A percentile compares a stretch with the other conserved stretches of the same genome.
Evolutionary conservation across 2,329 filamentous ascomycete genomes (phyloP).

Genomic region (Rutstroemia sp.): DNA sequence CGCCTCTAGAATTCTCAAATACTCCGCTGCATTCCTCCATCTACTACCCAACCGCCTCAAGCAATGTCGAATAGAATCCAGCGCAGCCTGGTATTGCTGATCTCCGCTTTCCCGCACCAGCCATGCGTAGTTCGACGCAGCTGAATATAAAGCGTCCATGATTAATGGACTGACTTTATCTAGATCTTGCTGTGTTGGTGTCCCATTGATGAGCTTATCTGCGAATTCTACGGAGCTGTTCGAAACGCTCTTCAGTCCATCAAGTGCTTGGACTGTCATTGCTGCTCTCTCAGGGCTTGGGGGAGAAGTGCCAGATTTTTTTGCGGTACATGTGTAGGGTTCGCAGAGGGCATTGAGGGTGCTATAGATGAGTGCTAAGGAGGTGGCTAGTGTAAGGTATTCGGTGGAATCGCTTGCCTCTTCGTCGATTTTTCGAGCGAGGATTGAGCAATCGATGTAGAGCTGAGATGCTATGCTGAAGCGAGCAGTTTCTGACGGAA

Average conservation of each 20-base stretch:
- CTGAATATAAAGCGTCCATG: constrained; percentile 34
- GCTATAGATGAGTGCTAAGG: constrained; percentile 25
- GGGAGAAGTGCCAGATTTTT: constrained; percentile 1
- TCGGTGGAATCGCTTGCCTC: constrained; percentile 21
- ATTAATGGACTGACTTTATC: constrained; percentile 30
- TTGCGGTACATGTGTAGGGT: constrained; percentile 31
- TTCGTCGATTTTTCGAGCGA: constrained; percentile 21
- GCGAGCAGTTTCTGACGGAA: constrained; percentile 16
- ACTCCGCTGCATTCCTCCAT: constrained; percentile 34
- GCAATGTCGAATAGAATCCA: constrained; percentile 28
- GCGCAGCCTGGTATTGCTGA: constrained; percentile 22
- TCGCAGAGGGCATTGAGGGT: constrained; percentile 31
- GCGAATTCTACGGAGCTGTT: constrained; percentile 26
- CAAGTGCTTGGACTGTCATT: constrained; percentile 30
- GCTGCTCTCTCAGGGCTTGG: constrained; percentile 19
- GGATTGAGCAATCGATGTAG: constrained; percentile 20
- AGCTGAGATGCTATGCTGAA: constrained; percentile 22
- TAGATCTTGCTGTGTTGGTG: constrained; percentile 20
- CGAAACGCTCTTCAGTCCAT: constrained; percentile 29
- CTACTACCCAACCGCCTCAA: constrained; percentile 27
- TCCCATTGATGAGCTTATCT: constrained; percentile 21
- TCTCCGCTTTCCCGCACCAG: constrained; percentile 32
- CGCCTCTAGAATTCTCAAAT: constrained; percentile 31
- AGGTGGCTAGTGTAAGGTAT: constrained; percentile 20
- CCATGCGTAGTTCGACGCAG: constrained; percentile 33